A percentile compares a stretch with the other conserved stretches of the same genome.
These are phyloP conservation scores for Aegilops speltoides DNA, from an alignment of 176 grass and related monocot genomes.

Conservation along the genomic window DNA sequence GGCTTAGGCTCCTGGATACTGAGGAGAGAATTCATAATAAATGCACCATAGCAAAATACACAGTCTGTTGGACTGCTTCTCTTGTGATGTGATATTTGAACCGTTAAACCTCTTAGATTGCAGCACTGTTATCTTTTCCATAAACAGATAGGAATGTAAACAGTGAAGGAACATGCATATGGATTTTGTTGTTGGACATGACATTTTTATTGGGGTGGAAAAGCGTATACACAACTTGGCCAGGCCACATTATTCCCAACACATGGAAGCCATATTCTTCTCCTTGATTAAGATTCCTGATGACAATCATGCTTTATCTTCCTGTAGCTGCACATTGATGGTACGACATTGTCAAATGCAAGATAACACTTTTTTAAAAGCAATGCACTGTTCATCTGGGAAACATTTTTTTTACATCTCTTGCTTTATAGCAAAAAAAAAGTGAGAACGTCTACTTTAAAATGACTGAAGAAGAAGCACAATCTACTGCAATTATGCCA, in stretches of 20 bases:
- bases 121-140: not conserved
- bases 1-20: not conserved
- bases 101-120: not conserved
- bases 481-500: not conserved
- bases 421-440: not conserved
- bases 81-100: not conserved
- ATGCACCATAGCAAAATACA: not conserved
- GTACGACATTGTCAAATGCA: conserved; percentile 28
- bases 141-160: not conserved
- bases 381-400: not conserved
- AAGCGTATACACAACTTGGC: conserved; percentile 19
- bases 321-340: conserved; percentile 13
- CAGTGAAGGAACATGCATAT: conserved; percentile 24
- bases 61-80: not conserved
- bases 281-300: conserved; percentile 38
- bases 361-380: conserved; percentile 1
- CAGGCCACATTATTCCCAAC: conserved; percentile 32
- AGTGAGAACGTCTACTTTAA: not conserved
- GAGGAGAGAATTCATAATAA: not conserved
- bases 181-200: not conserved
- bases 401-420: not conserved
- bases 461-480: not conserved
- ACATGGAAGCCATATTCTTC: conserved; percentile 44
- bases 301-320: conserved; percentile 11
- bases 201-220: not conserved